A percentile compares a stretch with the other conserved stretches of the same genome.
These are phyloP conservation scores for Leishmania braziliensis DNA, from an alignment of 208 protist species.

Conservation along the genomic window DNA sequence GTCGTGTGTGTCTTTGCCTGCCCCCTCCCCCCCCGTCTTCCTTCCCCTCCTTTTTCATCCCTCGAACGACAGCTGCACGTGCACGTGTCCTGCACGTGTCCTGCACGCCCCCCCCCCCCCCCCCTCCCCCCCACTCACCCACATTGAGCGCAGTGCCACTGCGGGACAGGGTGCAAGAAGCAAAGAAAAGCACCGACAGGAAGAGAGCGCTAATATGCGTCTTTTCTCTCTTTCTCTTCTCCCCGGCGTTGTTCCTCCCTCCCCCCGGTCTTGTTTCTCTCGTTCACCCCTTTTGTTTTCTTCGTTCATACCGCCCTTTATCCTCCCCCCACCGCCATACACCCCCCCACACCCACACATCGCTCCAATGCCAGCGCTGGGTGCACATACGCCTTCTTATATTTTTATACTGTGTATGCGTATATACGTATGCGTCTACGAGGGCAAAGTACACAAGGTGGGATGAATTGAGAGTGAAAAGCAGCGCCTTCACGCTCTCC, in stretches of 20 bases:
- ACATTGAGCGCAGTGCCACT: background rate
- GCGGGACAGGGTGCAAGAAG: background rate
- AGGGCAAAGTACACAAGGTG: too few relatives aligned
- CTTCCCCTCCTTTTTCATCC: slow-evolving; percentile 7
- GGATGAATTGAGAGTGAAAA: too few relatives aligned
- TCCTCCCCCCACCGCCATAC: background rate
- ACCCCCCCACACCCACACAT: background rate
- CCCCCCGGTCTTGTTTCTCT: background rate
- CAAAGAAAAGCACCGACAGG: background rate
- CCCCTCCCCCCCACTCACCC: background rate
- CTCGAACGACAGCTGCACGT: background rate
- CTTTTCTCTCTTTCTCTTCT: background rate
- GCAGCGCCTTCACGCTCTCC: too few relatives aligned
- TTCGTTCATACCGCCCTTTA: background rate
- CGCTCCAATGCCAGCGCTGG: too few relatives aligned
- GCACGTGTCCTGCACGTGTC: background rate
- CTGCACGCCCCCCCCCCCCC: too few relatives aligned
- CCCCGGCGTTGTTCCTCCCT: background rate
- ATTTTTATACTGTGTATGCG: too few relatives aligned
- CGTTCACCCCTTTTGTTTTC: background rate
- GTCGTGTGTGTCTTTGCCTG: background rate
- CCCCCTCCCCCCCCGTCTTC: background rate
- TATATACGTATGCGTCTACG: too few relatives aligned
- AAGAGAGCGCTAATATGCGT: background rate
- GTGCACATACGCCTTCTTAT: too few relatives aligned